Evolutionary conservation across 768 basidiomycete genomes (phyloP), one percentile per base, ranked within the genome.

Genomic region (Boletus vermiculosoides): DNA sequence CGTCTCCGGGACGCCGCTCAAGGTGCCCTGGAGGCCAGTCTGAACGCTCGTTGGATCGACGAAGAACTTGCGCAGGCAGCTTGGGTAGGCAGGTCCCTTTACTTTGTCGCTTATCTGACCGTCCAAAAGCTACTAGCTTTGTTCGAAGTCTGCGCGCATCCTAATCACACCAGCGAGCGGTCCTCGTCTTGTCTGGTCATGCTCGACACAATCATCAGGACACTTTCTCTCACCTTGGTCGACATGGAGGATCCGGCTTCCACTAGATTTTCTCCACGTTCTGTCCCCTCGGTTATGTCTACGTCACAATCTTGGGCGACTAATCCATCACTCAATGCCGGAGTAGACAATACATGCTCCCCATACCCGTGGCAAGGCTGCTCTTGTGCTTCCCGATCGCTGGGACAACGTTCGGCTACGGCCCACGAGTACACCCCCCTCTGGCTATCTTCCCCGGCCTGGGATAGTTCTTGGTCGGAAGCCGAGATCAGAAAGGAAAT

Each of bases 141-240:
- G 59, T 91, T 90, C 59, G 87, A 90, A 66, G 71, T 88, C 55
- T 88, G 83, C 58, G 79, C 85, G 0, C 87, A 90, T 67, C 88
- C 88, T 12, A 63, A 74, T 45, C 81, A 87, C 67, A 79, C 82
- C 0, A 71, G 73, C 2, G 72, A 77, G 46, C 81, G 89, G 45
- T 77, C 80, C 46, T 72, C 74, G 16, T 86, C 86, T 25, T 74
- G 85, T 12, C 70, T 90, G 72, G 55, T 79, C 48, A 77, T 83
- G 68, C 78, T 91, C 23, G 90, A 90, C 66, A 81, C 80, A 4
- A 81, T 90, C 50, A 83, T 92, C 49, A 85, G 83, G 53, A 75
- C 77, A 34, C 76, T 89, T 7, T 78, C 80, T 11, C 71, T 90
- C 53, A 83, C 86, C 0, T 62, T 75, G 53, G 73, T 91, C 22